These are phyloP conservation scores for Vaccinium macrocarpon DNA, from an alignment of 148 eudicot species.

Conservation along the genomic window DNA sequence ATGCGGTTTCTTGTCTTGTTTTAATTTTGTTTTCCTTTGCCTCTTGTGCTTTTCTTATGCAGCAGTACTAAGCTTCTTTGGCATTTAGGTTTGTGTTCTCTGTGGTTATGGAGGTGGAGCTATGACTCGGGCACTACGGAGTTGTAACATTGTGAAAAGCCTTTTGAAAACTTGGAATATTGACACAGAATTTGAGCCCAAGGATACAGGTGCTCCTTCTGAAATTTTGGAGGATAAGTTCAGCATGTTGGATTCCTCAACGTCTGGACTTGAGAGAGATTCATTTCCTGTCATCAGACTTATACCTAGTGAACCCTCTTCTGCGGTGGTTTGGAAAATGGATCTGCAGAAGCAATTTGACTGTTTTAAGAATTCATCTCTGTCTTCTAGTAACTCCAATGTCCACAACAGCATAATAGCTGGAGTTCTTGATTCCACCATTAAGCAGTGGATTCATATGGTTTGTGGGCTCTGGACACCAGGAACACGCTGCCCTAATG, in stretches of 20 bases:
- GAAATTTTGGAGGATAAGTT: constrained; percentile 34
- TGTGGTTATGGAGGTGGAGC: constrained; percentile 68
- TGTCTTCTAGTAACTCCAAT: constrained; percentile 25
- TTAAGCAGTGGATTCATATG: constrained; percentile 68
- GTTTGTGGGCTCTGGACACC: constrained; percentile 70
- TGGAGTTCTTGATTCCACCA: constrained; percentile 43
- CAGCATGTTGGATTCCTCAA: constrained; percentile 10
- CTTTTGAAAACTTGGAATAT: constrained; percentile 53
- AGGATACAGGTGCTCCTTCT: constrained; percentile 23
- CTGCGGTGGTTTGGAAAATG: constrained; percentile 22
- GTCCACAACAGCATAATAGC: constrained; percentile 45
- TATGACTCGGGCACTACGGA: constrained; percentile 55
- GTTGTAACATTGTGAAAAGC: constrained; percentile 44
- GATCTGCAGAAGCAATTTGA: constrained; percentile 24
- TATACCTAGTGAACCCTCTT: constrained; percentile 12
- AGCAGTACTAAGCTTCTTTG: constrained; percentile 9
- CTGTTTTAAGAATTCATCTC: constrained; percentile 11
- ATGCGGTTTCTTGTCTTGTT: background rate
- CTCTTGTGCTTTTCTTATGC: constrained; percentile 1
- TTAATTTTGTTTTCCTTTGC: background rate
- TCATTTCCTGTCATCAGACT: constrained; percentile 11
- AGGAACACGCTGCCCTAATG: constrained; percentile 57
- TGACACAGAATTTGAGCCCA: constrained; percentile 32
- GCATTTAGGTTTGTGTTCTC: constrained; percentile 51
- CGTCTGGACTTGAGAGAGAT: background rate